phyloP scores from a whole-genome alignment of 257 asterid genomes.

The Paulownia fortunei region DNA sequence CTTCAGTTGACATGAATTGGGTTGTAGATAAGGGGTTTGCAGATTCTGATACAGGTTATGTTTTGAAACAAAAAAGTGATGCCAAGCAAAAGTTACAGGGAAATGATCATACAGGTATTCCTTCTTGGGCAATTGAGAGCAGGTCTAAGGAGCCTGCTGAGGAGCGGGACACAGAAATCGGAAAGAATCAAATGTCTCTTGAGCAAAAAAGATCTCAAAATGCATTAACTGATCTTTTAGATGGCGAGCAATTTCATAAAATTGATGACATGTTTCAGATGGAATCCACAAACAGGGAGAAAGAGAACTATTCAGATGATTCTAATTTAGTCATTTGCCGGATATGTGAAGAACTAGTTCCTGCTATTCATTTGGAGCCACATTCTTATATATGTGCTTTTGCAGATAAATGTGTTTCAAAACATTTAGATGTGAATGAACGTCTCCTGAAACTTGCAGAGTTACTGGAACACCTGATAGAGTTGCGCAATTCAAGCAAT shows the following conservation, averaged over 20 bases:
- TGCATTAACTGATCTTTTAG: slow-evolving; percentile 35
- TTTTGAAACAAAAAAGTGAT: slow-evolving; percentile 36
- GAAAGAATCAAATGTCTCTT: slow-evolving; percentile 39
- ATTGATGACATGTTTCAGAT: slow-evolving; percentile 43
- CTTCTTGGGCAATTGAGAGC: slow-evolving; percentile 43
- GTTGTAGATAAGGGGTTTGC: slow-evolving; percentile 59
- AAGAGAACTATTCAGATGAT: slow-evolving; percentile 59
- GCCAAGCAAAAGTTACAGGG: slow-evolving; percentile 45
- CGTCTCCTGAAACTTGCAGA: slow-evolving; percentile 83
- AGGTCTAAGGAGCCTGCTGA: slow-evolving; percentile 47
- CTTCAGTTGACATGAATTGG: slow-evolving; percentile 87
- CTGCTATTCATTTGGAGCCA: slow-evolving; percentile 81
- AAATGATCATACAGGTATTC: slow-evolving; percentile 38
- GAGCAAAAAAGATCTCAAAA: slow-evolving; percentile 43
- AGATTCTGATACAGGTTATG: slow-evolving; percentile 50
- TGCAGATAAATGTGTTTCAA: slow-evolving; percentile 89
- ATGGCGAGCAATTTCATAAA: slow-evolving; percentile 39
- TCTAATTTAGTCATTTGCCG: slow-evolving; percentile 81
- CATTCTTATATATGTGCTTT: slow-evolving; percentile 95
- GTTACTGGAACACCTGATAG: slow-evolving; percentile 83
- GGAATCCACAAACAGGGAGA: slow-evolving; percentile 52
- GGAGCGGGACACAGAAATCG: slow-evolving; percentile 34
- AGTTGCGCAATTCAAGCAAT: slow-evolving; percentile 56
- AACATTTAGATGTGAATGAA: slow-evolving; percentile 72
- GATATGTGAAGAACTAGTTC: slow-evolving; percentile 92